phyloP scores from a whole-genome alignment of 2,329 filamentous ascomycete species.

The Apiospora kogelbergensis region DNA sequence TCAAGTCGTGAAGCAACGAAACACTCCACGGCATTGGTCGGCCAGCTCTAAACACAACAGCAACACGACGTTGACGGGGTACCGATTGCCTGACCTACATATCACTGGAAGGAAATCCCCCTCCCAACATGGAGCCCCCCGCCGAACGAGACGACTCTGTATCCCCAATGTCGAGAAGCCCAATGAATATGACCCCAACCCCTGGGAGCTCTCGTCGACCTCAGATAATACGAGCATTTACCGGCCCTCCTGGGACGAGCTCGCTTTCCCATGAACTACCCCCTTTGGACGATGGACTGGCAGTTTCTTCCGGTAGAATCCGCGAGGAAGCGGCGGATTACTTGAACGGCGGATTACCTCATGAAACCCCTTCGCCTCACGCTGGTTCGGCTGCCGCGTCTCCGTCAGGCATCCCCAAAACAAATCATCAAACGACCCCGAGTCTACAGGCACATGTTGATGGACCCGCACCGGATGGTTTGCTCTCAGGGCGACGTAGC shows the following conservation, averaged over 20 bases:
- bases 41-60: neutral
- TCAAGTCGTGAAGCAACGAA: neutral
- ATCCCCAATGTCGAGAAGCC: constrained; percentile 35
- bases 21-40: neutral
- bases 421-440: constrained; percentile 20
- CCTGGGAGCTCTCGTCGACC: constrained; percentile 23
- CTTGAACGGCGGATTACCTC: constrained; percentile 35
- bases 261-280: constrained; percentile 1
- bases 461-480: constrained; percentile 21
- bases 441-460: constrained; percentile 6
- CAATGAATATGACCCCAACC: constrained; percentile 25
- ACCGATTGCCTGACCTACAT: neutral
- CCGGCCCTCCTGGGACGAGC: constrained; percentile 17
- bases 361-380: constrained; percentile 30
- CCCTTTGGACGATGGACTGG: constrained; percentile 20
- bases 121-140: neutral
- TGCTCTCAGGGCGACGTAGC: constrained; percentile 57
- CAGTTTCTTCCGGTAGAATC: constrained; percentile 16
- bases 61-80: neutral
- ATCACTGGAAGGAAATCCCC: neutral
- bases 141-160: constrained; percentile 28
- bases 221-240: constrained; percentile 22
- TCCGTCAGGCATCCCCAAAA: constrained; percentile 16
- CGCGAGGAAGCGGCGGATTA: constrained; percentile 35
- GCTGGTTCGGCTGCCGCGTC: constrained; percentile 18